Conservation (phyloP, 2,329 filamentous ascomycete species). For the Fusarium anthophilum region DNA sequence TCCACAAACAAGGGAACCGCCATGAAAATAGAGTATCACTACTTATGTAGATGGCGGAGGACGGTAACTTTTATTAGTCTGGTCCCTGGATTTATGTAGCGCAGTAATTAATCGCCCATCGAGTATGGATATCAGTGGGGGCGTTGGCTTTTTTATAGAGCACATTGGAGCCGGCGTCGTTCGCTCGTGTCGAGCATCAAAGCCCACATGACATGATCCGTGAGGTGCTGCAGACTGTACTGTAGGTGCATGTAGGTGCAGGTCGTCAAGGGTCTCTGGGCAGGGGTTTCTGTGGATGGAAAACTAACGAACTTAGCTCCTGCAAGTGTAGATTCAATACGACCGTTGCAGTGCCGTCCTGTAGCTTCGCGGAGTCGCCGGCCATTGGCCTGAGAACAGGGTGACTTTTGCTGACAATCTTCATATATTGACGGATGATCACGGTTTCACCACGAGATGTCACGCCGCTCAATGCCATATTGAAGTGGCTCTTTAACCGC, state of each 20-base stretch:
- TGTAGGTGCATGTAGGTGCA: neutral
- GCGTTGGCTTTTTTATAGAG: slow-evolving; percentile 15
- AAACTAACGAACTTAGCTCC: neutral
- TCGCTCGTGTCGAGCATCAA: slow-evolving; percentile 31
- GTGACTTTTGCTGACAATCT: slow-evolving; percentile 9
- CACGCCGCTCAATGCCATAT: slow-evolving; percentile 9
- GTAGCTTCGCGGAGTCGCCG: slow-evolving; percentile 34
- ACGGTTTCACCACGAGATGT: slow-evolving; percentile 35
- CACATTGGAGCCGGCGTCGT: slow-evolving; percentile 1
- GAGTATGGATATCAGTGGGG: slow-evolving; percentile 22
- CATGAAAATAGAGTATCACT: slow-evolving; percentile 2
- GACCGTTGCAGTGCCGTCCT: slow-evolving; percentile 4
- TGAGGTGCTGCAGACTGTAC: slow-evolving; percentile 1
- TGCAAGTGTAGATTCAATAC: slow-evolving; percentile 14
- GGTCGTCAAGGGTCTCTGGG: slow-evolving; percentile 6
- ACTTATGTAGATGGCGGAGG: neutral
- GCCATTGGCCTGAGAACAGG: slow-evolving; percentile 9
- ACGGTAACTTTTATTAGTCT: slow-evolving; percentile 15
- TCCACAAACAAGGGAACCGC: slow-evolving; percentile 6
- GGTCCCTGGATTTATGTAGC: slow-evolving; percentile 25
- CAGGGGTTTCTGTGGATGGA: slow-evolving; percentile 31
- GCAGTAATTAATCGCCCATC: neutral
- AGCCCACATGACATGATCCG: slow-evolving; percentile 9
- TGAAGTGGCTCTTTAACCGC: slow-evolving; percentile 10
- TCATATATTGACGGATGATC: slow-evolving; percentile 18